Evolutionary conservation across 139 green algal genomes (phyloP), one percentile per base, ranked within the genome.

Genomic region (Haematococcus lacustris): DNA sequence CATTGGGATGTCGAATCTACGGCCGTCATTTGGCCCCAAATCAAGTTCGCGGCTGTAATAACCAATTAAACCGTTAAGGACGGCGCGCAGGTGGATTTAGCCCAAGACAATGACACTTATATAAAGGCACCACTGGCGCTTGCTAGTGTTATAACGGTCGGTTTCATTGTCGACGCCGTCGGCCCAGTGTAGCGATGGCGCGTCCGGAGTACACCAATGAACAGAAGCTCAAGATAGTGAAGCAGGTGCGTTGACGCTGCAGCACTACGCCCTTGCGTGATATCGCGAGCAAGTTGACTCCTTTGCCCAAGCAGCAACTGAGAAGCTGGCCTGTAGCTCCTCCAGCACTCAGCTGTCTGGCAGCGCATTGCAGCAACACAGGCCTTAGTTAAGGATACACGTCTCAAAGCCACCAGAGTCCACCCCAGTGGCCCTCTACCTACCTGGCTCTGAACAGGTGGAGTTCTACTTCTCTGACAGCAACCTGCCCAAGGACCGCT

Each of bases 401-500:
- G 3, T 28, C 5, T 32, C 23, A 25, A n/a, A 7, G 13, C 25
- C 21, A 30, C 32, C 25, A 7, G 25, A 4, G 4, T 4, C 38
- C 4, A 9, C 13, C 66, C 33, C 38, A 37, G 7, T 43, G 51
- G 17, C 30, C 5, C 25, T 7, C 4, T 64, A 4, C 4, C 13
- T 6, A 17, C 26, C 38, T 4, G 9, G 38, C 66, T 26, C 38
- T 50, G 7, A 35, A 41, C 83, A 97, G 91, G 74, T 97, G 0
- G 92, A 97, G 78, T 97, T 96, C 61, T 97, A 97, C 73, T 96
- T 97, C 80, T 88, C 81, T 40, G 91, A 96, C 74, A 90, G 79
- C 85, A 97, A 97, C 81, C 75, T 95, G 33, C 89, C 89, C 2
- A 87, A 89, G 43, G 92, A 97, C 74, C 81, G 80, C 59, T 97